phyloP scores from a whole-genome alignment of 306 rosid species.

The Vigna angularis region DNA sequence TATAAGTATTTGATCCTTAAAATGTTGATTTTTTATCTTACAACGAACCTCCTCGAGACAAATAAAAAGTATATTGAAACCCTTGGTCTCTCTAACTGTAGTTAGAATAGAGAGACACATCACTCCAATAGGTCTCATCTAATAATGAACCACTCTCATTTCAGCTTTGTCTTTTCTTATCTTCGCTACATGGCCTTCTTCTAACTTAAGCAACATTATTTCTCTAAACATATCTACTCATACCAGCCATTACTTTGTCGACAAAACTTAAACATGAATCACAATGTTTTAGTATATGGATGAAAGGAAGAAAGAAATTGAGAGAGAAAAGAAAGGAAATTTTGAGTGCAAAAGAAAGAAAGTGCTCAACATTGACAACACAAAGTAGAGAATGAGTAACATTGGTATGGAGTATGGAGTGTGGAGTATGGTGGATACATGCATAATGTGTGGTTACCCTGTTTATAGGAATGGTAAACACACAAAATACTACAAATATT shows the following conservation, averaged over 20 bases:
- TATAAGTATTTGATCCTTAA: background rate
- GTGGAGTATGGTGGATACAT: background rate
- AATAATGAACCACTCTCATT: background rate
- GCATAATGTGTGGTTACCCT: background rate
- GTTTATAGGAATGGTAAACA: constrained; percentile 17
- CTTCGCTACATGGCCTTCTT: background rate
- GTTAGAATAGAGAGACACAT: background rate
- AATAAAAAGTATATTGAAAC: background rate
- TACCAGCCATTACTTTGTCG: background rate
- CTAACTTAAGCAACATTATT: background rate
- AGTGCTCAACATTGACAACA: background rate
- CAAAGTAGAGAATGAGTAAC: background rate
- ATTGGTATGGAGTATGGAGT: background rate
- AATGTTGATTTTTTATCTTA: background rate
- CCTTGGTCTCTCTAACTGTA: background rate
- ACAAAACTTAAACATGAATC: background rate
- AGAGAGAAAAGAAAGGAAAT: background rate
- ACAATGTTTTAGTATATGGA: background rate
- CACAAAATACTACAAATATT: background rate
- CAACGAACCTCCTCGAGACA: background rate
- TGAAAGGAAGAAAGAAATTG: background rate
- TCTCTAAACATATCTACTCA: background rate
- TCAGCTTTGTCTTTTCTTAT: background rate
- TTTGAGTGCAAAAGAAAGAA: background rate
- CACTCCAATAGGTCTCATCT: background rate